phyloP scores from a whole-genome alignment of 345 rosid species.

The Melaleuca alternifolia region DNA sequence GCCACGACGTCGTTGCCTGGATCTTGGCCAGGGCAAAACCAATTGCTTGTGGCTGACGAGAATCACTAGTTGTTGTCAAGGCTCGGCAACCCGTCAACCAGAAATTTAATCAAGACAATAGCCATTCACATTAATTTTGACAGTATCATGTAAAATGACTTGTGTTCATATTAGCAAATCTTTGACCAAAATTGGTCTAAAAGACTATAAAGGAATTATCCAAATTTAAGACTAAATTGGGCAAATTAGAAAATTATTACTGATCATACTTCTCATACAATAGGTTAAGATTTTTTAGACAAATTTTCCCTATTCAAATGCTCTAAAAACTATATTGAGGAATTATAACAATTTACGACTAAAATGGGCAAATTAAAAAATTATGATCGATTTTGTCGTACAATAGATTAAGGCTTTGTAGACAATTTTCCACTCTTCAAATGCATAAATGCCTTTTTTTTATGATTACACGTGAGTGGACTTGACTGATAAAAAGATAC shows the following conservation, averaged over 20 bases:
- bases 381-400: background rate
- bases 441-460: background rate
- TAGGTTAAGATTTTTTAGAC: too few species aligned
- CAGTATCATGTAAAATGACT: too few species aligned
- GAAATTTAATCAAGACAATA: background rate
- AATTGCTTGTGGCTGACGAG: background rate
- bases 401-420: background rate
- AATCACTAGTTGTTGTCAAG: background rate
- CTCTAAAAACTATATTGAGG: too few species aligned
- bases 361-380: background rate
- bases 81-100: accelerated
- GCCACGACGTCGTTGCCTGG: background rate
- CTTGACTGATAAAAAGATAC: background rate
- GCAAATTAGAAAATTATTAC: too few species aligned
- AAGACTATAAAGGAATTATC: too few species aligned
- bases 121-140: too few species aligned
- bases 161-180: too few species aligned
- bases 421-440: background rate
- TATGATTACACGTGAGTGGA: background rate
- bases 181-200: too few species aligned
- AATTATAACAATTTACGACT: background rate
- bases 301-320: too few species aligned
- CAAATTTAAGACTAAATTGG: too few species aligned
- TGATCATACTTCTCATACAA: too few species aligned
- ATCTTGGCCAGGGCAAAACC: background rate